Evolutionary conservation across 2,329 filamentous ascomycete genomes (phyloP).

Genomic region (Celoporthe dispersa): DNA sequence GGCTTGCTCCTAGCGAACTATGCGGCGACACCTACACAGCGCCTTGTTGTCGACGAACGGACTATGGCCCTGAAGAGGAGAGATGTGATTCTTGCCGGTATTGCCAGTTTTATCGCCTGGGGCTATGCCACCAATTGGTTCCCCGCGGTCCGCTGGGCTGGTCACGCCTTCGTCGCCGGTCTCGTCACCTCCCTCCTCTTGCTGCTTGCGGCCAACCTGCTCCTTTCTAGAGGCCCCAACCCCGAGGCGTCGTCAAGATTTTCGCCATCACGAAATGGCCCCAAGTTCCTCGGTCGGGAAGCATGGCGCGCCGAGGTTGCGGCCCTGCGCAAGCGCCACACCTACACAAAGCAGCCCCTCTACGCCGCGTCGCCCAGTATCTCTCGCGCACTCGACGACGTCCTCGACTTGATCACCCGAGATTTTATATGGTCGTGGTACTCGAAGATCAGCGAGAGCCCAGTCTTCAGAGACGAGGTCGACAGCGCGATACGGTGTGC

Average conservation of each 20-base stretch:
- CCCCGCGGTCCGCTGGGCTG: constrained; percentile 80
- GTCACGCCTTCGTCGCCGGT: constrained; percentile 81
- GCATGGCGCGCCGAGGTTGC: constrained; percentile 74
- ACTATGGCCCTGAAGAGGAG: constrained; percentile 74
- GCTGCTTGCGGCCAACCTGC: constrained; percentile 61
- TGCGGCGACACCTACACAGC: constrained; percentile 24
- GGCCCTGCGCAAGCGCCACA: constrained; percentile 66
- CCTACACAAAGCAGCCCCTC: constrained; percentile 71
- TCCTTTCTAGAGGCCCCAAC: constrained; percentile 60
- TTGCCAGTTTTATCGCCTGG: constrained; percentile 83
- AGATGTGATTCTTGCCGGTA: constrained; percentile 70
- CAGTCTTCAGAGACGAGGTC: constrained; percentile 82
- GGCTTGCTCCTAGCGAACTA: constrained; percentile 20
- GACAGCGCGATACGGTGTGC: constrained; percentile 79
- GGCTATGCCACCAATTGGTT: constrained; percentile 82
- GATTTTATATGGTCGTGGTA: constrained; percentile 94
- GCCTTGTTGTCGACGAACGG: constrained; percentile 30
- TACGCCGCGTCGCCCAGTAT: constrained; percentile 78
- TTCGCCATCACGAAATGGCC: constrained; percentile 48
- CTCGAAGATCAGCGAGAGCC: constrained; percentile 77
- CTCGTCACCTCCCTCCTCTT: constrained; percentile 59
- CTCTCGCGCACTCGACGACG: constrained; percentile 77
- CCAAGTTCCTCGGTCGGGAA: constrained; percentile 63
- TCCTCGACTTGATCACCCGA: constrained; percentile 76
- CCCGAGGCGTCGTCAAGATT: constrained; percentile 43